Percentiles rank a stretch among this genome's conserved stretches.
phyloP scores from a whole-genome alignment of 768 basidiomycete genomes.

The Lactifluus pinguis region DNA sequence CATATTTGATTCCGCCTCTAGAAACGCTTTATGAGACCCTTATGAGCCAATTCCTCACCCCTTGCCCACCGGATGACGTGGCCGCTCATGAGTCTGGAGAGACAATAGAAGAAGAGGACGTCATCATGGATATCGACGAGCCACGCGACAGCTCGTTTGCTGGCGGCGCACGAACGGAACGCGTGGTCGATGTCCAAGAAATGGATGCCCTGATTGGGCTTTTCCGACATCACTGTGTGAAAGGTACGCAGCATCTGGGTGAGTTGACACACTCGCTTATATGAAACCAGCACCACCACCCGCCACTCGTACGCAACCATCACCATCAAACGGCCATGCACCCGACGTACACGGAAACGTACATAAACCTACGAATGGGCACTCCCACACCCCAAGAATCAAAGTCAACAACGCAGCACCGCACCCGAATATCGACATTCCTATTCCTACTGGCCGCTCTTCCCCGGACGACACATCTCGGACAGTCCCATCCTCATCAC shows the following conservation, averaged over 20 bases:
- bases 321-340: background rate
- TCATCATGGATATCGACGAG: constrained; percentile 22
- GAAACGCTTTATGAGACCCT: constrained; percentile 61
- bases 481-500: constrained; percentile 14
- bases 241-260: constrained; percentile 25
- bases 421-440: background rate
- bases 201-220: constrained; percentile 51
- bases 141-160: constrained; percentile 12
- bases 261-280: background rate
- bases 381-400: background rate
- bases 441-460: background rate
- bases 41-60: constrained; percentile 39
- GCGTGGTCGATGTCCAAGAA: constrained; percentile 43
- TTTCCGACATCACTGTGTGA: constrained; percentile 46
- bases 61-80: constrained; percentile 21
- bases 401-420: constrained; percentile 7
- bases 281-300: constrained; percentile 1
- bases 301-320: background rate
- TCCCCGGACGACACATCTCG: constrained; percentile 6
- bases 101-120: constrained; percentile 26
- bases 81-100: constrained; percentile 16
- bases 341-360: background rate
- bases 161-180: constrained; percentile 24
- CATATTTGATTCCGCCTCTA: constrained; percentile 70
- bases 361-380: constrained; percentile 8